phyloP scores from a whole-genome alignment of 177 flowering plant genomes.

The Tripterygium wilfordii region DNA sequence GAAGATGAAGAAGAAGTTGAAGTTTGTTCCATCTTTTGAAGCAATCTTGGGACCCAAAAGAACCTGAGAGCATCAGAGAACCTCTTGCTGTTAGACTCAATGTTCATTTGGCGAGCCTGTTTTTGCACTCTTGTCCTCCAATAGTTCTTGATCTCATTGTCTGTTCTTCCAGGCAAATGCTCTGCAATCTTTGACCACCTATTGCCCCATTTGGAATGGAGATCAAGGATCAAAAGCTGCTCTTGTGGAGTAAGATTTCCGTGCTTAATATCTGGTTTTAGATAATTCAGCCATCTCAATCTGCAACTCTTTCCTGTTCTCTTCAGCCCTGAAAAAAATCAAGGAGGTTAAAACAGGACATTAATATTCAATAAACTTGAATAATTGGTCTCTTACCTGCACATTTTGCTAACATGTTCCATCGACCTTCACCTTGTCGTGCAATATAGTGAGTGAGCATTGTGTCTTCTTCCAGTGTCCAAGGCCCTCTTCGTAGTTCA shows the following conservation, averaged over 20 bases:
- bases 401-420: conserved; percentile 41
- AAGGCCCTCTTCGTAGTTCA: conserved; percentile 45
- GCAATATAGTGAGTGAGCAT: conserved; percentile 34
- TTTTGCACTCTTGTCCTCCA: conserved; percentile 94
- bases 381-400: too few species aligned
- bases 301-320: conserved; percentile 50
- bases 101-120: conserved; percentile 74
- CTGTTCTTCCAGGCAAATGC: conserved; percentile 91
- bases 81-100: conserved; percentile 58
- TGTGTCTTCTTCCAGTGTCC: conserved; percentile 51
- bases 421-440: conserved; percentile 41
- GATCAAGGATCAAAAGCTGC: conserved; percentile 48
- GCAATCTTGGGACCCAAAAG: conserved; percentile 69
- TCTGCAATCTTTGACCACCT: conserved; percentile 97
- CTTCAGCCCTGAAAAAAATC: conserved; percentile 36
- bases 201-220: conserved; percentile 53
- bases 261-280: conserved; percentile 46
- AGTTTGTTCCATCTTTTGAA: conserved; percentile 46
- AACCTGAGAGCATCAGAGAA: conserved; percentile 49
- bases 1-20: conserved; percentile 8
- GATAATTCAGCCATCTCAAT: conserved; percentile 45
- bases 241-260: conserved; percentile 54
- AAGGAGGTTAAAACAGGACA: too few species aligned
- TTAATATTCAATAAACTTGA: too few species aligned
- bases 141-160: conserved; percentile 91